Conservation (phyloP, 1,284 basidiomycete species). For the Pterula multifida region DNA sequence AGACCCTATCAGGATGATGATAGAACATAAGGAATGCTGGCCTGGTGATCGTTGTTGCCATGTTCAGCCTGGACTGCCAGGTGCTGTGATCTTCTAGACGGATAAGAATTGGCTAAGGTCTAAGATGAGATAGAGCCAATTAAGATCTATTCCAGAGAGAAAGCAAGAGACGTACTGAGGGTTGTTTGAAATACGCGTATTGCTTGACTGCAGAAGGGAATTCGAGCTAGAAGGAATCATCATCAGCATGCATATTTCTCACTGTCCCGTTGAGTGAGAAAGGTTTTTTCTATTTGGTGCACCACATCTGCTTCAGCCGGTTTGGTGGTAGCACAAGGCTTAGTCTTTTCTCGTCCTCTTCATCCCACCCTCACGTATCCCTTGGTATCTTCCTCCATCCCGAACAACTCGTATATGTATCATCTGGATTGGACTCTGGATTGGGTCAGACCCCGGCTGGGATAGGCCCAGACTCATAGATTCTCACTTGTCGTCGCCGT, state of each 20-base stretch:
- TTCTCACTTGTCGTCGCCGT: conserved; percentile 62
- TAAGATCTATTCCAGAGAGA: too few species aligned
- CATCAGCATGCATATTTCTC: not conserved
- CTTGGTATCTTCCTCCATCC: conserved; percentile 92
- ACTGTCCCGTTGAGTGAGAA: not conserved
- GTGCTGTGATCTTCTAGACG: conserved; percentile 68
- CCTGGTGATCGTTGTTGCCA: conserved; percentile 62
- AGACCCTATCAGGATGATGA: conserved; percentile 83
- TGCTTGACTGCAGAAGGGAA: conserved; percentile 67
- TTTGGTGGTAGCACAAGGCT: too few species aligned
- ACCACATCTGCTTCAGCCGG: conserved; percentile 60
- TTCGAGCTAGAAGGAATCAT: conserved; percentile 51
- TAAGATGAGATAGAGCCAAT: conserved; percentile 13
- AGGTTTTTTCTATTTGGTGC: too few species aligned
- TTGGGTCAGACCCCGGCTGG: conserved; percentile 64
- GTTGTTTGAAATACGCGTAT: conserved; percentile 76
- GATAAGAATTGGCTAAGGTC: conserved; percentile 73
- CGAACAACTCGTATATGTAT: conserved; percentile 78
- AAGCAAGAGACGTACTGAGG: conserved; percentile 35
- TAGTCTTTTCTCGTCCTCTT: conserved; percentile 61
- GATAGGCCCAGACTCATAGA: conserved; percentile 79
- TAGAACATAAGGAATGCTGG: conserved; percentile 83
- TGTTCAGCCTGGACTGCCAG: conserved; percentile 88
- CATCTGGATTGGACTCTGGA: too few species aligned
- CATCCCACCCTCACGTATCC: conserved; percentile 70